Evolutionary conservation across 2,329 filamentous ascomycete genomes (phyloP).

Genomic region (Dactylellina leptospora): DNA sequence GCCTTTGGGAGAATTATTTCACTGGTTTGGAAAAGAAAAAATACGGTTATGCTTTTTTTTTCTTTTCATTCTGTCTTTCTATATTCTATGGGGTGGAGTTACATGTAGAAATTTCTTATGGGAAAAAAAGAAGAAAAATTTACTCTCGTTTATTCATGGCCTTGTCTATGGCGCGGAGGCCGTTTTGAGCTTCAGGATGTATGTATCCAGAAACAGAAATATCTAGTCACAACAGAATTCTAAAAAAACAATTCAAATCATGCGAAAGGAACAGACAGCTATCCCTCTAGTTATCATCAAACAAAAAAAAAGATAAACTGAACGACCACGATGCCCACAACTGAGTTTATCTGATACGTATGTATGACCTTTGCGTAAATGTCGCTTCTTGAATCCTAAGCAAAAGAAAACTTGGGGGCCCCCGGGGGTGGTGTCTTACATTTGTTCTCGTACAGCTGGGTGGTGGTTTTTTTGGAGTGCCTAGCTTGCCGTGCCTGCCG

Average conservation of each 20-base stretch:
- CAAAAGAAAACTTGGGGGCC: too few relatives aligned
- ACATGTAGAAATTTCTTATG: background rate
- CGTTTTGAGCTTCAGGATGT: too few relatives aligned
- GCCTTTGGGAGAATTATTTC: background rate
- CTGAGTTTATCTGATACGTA: background rate
- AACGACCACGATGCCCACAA: too few relatives aligned
- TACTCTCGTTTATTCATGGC: background rate
- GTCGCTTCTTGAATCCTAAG: background rate
- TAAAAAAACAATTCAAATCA: background rate
- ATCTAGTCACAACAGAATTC: background rate
- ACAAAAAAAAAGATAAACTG: too few relatives aligned
- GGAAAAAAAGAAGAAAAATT: background rate
- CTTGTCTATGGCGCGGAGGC: background rate
- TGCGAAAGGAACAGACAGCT: background rate
- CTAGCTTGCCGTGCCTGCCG: slow-evolving; percentile 4
- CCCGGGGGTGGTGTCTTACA: too few relatives aligned
- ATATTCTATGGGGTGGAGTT: background rate
- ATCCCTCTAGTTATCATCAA: too few relatives aligned
- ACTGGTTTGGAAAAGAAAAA: slow-evolving; percentile 1
- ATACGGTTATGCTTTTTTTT: background rate
- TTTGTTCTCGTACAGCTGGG: too few relatives aligned
- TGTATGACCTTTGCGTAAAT: background rate
- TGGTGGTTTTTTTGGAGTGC: too few relatives aligned
- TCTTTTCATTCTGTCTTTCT: background rate
- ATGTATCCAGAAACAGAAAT: background rate